Base-by-base conservation (phyloP, 768 basidiomycete genomes). In the Podaxis mareebaensis region DNA sequence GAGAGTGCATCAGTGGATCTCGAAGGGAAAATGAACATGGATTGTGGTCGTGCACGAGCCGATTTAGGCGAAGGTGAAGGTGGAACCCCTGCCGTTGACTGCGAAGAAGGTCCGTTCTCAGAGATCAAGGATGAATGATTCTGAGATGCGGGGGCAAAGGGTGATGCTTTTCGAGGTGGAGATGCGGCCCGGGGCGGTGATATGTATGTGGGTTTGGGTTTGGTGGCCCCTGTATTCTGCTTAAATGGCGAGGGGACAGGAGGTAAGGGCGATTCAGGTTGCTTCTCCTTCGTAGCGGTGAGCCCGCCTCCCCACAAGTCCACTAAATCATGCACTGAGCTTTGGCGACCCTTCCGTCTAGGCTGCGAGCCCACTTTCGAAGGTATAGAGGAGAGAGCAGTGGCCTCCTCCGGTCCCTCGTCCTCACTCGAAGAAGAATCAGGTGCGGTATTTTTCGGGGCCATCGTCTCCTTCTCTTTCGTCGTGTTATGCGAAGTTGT, bases 291-390 rank as follows among this genome's bases (percentile, higher is more conserved):
- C 5, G 76, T 53, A 68, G 63, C 66, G 22, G 61, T 2, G 63
- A 78, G 64, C 13, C 81, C 79, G 6, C 89, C 90, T 46, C 90
- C 90, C 80, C 89, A 93, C 30, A 93, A 72, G 71, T 90, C 89
- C 30, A 93, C 90, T 60, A 93, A 71, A 69, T 94, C 89, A 69
- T 95, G 91, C 24, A 93, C 91, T 12, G 93, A 93, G 68, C 86
- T 89, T 77, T 93, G 91, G 66, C 92, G 77, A 44, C 83, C 79
- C 67, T 85, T 86, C 48, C 76, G 73, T 67, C 74, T 81, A 46
- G 75, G 70, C 56, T 73, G 75, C 57, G 73, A 68, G 17, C 61
- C 64, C 36, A 71, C 67, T 36, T 67, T 63, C 56, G 62, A 66
- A 51, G 68, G 72, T 60, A 53, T 68, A 26, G 71, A 68, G 20